Evolutionary conservation across 2,329 filamentous ascomycete genomes (phyloP).

Genomic region (Didymella pomorum): DNA sequence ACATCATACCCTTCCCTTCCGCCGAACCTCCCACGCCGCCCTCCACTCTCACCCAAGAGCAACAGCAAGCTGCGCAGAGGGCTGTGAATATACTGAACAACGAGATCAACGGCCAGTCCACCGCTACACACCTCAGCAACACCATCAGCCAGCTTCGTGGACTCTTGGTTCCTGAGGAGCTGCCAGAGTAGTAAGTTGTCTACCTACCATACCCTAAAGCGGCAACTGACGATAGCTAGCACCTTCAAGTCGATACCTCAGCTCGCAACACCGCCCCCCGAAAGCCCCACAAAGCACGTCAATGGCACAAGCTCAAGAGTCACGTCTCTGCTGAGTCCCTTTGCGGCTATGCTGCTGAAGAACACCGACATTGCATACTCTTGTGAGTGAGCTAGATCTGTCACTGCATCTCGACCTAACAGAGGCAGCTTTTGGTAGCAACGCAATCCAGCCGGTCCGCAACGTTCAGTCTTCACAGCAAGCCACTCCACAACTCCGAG

Average conservation of each 20-base stretch:
- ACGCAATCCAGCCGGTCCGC: constrained; percentile 22
- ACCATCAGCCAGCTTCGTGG: constrained; percentile 77
- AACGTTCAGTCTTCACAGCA: constrained; percentile 23
- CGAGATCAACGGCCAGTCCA: constrained; percentile 68
- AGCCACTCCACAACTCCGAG: constrained; percentile 23
- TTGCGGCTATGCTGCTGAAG: constrained; percentile 63
- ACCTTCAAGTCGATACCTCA: constrained; percentile 44
- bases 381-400: constrained; percentile 29
- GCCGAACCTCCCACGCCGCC: constrained; percentile 52
- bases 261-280: constrained; percentile 44
- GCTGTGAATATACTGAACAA: constrained; percentile 73
- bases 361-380: constrained; percentile 50
- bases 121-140: constrained; percentile 72
- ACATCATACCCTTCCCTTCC: constrained; percentile 57
- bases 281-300: constrained; percentile 30
- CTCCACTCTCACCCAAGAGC: constrained; percentile 49
- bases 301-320: constrained; percentile 33
- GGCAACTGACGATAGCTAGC: constrained; percentile 31
- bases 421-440: constrained; percentile 27
- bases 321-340: constrained; percentile 55
- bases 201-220: not conserved
- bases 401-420: constrained; percentile 21
- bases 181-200: constrained; percentile 70
- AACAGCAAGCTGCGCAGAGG: constrained; percentile 60
- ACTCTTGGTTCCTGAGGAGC: constrained; percentile 74